Evolutionary conservation across 1,284 basidiomycete genomes (phyloP).

Genomic region (Sanghuangporus sanghuang): DNA sequence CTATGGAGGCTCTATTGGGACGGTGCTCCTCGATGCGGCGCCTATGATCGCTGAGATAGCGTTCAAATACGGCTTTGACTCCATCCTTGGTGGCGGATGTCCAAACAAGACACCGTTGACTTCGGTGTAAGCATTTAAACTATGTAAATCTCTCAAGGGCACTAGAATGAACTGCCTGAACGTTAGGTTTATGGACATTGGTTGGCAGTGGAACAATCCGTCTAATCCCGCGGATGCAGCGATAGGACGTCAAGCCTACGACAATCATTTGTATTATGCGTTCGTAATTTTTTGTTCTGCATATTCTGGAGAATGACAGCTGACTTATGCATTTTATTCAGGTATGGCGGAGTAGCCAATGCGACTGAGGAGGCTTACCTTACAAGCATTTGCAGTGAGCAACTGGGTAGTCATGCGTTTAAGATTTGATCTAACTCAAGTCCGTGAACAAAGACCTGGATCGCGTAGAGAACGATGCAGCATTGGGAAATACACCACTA

Average conservation of each 20-base stretch:
- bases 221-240: conserved; percentile 64
- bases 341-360: conserved; percentile 67
- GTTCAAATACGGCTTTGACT: conserved; percentile 28
- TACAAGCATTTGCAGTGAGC: conserved; percentile 61
- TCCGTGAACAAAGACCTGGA: conserved; percentile 37
- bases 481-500: conserved; percentile 43
- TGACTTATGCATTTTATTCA: conserved; percentile 23
- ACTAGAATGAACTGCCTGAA: neutral
- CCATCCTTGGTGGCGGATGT: conserved; percentile 26
- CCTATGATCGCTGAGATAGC: conserved; percentile 46
- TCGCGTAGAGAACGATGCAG: conserved; percentile 44
- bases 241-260: conserved; percentile 67
- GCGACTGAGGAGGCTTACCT: conserved; percentile 61
- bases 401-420: neutral
- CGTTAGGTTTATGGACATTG: conserved; percentile 68
- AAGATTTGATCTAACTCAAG: neutral
- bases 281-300: conserved; percentile 26
- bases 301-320: neutral
- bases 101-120: conserved; percentile 33
- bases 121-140: conserved; percentile 39
- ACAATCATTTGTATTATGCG: conserved; percentile 77
- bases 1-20: conserved; percentile 37
- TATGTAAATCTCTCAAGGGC: neutral
- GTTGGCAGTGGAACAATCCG: conserved; percentile 66
- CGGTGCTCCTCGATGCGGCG: conserved; percentile 41